Evolutionary conservation across 352 stramenopile genomes (phyloP).

Genomic region (Globisporangium iwayamae): DNA sequence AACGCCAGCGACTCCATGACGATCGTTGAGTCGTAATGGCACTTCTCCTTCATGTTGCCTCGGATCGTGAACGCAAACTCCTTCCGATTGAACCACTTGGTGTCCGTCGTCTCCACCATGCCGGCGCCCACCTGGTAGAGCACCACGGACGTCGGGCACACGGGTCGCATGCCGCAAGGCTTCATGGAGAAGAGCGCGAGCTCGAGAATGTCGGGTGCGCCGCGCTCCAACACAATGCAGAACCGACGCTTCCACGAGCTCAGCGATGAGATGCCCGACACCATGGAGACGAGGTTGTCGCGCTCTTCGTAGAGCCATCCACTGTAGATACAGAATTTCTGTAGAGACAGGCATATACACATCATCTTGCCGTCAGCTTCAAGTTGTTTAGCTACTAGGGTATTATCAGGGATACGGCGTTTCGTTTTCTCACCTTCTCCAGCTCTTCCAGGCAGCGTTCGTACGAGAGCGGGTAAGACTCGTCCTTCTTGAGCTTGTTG

Average conservation of each 20-base stretch:
- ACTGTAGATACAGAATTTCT: slow-evolving; percentile 57
- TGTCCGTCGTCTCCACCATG: slow-evolving; percentile 37
- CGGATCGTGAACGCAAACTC: slow-evolving; percentile 51
- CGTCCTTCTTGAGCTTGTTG: slow-evolving; percentile 25
- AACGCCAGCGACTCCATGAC: slow-evolving; percentile 50
- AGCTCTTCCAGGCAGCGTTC: slow-evolving; percentile 55
- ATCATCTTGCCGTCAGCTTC: slow-evolving; percentile 4
- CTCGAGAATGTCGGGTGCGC: slow-evolving; percentile 54
- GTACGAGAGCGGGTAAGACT: slow-evolving; percentile 24
- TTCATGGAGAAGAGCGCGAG: slow-evolving; percentile 68
- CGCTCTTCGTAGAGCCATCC: slow-evolving; percentile 64
- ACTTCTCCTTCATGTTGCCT: slow-evolving; percentile 32
- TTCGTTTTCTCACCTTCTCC: slow-evolving; percentile 32
- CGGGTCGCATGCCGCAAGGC: slow-evolving; percentile 36
- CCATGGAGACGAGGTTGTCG: slow-evolving; percentile 57
- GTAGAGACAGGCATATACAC: slow-evolving; percentile 3
- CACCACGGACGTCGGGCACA: slow-evolving; percentile 54
- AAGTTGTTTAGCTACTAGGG: background rate
- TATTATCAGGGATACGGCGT: too few species aligned
- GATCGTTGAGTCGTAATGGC: slow-evolving; percentile 28
- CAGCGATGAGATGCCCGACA: slow-evolving; percentile 54
- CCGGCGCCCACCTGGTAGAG: slow-evolving; percentile 54
- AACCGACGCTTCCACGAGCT: slow-evolving; percentile 58
- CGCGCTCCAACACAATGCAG: slow-evolving; percentile 69
- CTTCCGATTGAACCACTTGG: slow-evolving; percentile 75